Evolutionary conservation across 768 basidiomycete genomes (phyloP).

Genomic region (Rhizopogon salebrosus): DNA sequence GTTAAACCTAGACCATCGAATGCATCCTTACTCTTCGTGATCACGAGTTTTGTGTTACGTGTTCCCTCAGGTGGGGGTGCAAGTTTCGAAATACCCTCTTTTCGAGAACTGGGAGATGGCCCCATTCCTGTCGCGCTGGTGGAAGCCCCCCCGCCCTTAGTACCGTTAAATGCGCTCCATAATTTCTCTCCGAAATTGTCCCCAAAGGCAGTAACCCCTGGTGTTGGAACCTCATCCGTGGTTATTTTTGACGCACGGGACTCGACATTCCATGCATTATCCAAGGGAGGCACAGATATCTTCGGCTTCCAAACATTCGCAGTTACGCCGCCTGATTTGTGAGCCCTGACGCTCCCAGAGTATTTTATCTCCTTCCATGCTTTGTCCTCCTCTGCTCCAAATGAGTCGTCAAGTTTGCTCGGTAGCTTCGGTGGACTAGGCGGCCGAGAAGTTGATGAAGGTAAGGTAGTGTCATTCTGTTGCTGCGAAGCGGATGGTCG

Average conservation of each 20-base stretch:
- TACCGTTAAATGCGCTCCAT: slow-evolving; percentile 46
- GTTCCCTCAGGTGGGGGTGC: slow-evolving; percentile 24
- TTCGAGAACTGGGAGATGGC: slow-evolving; percentile 9
- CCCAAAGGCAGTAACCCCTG: slow-evolving; percentile 46
- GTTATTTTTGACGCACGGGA: slow-evolving; percentile 19
- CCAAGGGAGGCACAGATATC: slow-evolving; percentile 13
- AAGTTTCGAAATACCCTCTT: slow-evolving; percentile 17
- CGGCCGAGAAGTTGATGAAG: slow-evolving; percentile 26
- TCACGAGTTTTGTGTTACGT: slow-evolving; percentile 24
- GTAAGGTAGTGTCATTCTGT: slow-evolving; percentile 24
- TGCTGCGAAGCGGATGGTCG: slow-evolving; percentile 42
- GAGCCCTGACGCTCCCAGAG: slow-evolving; percentile 11
- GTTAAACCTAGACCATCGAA: slow-evolving; percentile 70
- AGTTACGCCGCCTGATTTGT: slow-evolving; percentile 22
- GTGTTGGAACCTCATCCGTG: slow-evolving; percentile 17
- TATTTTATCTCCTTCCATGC: slow-evolving; percentile 41
- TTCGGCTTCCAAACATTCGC: slow-evolving; percentile 25
- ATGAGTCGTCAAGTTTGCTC: slow-evolving; percentile 13
- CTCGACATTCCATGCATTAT: slow-evolving; percentile 39
- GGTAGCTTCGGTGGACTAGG: slow-evolving; percentile 16
- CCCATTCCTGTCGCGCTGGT: not conserved
- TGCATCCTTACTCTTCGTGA: slow-evolving; percentile 56
- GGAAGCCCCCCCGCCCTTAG: slow-evolving; percentile 6
- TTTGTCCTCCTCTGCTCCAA: slow-evolving; percentile 38
- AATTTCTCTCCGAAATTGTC: slow-evolving; percentile 59